Conservation (phyloP, 345 rosid species). For the Durio zibethinus region DNA sequence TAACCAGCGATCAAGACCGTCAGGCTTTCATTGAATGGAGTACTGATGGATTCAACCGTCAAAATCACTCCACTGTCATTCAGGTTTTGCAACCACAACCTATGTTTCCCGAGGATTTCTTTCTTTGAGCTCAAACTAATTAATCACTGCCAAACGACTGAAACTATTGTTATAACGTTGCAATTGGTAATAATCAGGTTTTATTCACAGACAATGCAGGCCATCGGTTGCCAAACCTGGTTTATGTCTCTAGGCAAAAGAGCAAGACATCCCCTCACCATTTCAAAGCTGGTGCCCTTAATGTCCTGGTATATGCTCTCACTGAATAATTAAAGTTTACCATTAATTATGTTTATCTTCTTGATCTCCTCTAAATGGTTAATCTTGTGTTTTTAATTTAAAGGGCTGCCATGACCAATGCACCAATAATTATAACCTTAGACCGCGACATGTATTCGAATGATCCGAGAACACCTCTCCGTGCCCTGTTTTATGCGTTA, state of each 20-base stretch:
- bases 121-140: background rate
- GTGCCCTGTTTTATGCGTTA: conserved; percentile 50
- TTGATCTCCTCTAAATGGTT: background rate
- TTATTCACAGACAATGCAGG: conserved; percentile 23
- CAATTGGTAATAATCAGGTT: conserved; percentile 20
- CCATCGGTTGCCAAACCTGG: conserved; percentile 27
- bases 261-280: conserved; percentile 29
- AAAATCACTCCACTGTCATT: conserved; percentile 51
- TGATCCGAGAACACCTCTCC: conserved; percentile 51
- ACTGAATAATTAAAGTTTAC: background rate
- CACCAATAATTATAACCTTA: conserved; percentile 57
- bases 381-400: background rate
- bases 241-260: conserved; percentile 32
- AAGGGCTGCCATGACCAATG: conserved; percentile 61
- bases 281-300: conserved; percentile 40
- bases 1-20: conserved; percentile 9
- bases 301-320: conserved; percentile 12
- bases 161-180: background rate
- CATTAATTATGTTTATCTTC: too few relatives aligned
- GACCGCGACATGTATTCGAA: conserved; percentile 87
- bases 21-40: conserved; percentile 34
- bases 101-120: too few relatives aligned
- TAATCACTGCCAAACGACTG: background rate
- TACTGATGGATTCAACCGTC: conserved; percentile 29
- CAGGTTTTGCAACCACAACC: conserved; percentile 29